Percentiles rank a stretch among this genome's conserved stretches.
Conservation (phyloP, 139 green algal species). For the Zygnema cylindricum region DNA sequence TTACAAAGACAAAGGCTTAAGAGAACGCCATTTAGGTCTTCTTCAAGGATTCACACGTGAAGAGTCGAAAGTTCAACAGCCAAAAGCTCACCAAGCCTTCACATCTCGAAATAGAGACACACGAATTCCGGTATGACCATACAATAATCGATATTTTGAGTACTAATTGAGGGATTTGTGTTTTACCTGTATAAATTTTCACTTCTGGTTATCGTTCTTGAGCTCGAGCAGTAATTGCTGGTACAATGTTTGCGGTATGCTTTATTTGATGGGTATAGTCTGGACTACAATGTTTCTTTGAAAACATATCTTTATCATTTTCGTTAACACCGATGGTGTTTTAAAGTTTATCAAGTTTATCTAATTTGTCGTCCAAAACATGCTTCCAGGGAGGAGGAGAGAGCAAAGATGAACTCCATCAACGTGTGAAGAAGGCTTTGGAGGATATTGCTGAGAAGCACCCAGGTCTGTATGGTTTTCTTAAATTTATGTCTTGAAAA, state of each 20-base stretch:
- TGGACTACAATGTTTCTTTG: no score
- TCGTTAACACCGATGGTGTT: no score
- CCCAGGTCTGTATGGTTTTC: no score
- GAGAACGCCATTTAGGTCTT: slow-evolving; percentile 27
- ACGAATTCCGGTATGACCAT: slow-evolving; percentile 8
- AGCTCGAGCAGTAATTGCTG: neutral
- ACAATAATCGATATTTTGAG: no score
- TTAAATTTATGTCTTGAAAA: no score
- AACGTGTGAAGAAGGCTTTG: slow-evolving; percentile 16
- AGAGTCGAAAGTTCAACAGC: neutral
- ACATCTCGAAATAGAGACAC: neutral
- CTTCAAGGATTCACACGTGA: neutral
- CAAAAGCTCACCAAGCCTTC: slow-evolving; percentile 31
- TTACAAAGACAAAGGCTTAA: neutral
- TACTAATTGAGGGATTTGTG: no score
- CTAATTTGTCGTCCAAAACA: no score
- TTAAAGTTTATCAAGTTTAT: no score
- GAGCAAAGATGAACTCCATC: slow-evolving; percentile 12
- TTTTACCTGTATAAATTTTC: no score
- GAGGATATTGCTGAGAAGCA: slow-evolving; percentile 5
- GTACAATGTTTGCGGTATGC: neutral
- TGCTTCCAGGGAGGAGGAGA: slow-evolving; percentile 34
- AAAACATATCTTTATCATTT: no score
- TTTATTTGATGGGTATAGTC: no score
- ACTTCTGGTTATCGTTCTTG: neutral